Evolutionary conservation across 805 yeast genomes (phyloP), one percentile per base, ranked within the genome.

Genomic region (Komagataella kurtzmanii): DNA sequence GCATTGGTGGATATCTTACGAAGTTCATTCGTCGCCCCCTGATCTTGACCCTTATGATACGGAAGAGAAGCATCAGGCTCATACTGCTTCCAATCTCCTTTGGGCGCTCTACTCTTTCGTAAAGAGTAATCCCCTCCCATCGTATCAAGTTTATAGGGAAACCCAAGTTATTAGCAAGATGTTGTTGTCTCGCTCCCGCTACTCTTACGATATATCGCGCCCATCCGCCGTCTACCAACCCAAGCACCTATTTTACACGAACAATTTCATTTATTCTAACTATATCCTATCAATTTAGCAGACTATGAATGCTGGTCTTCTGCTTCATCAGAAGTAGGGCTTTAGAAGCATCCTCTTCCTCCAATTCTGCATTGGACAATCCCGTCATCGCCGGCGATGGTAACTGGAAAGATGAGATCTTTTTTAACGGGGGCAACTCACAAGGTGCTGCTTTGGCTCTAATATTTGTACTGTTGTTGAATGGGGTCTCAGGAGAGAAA

Each of bases 21-120:
- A 14, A 30, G 40, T 30, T 30, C 40, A 30, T 30, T 30, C 14
- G 40, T 5, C 2, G 10, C 12, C 40, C 40, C 40, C 14, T 30
- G 40, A 10, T 30, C 40, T 14, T 30, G 14, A 30, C 12, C 40
- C 40, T 2, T 30, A 10, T 30, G 40, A 30, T 30, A 30, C 40
- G 40, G 40, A 30, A 30, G 12, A 14, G 40, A 30, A 10, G 40
- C 14, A 14, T 30, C 40, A 30, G 40, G 6, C 10, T 30, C 40
- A 8, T 30, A 30, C 40, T 30, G 40, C 14, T 46, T 46, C 56
- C 56, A 54, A 21, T 50, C 54, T n/a, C 56, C 54, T 30, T 48
- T 50, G 40, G 54, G 56, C 12, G 49, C 54, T 45, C 56, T 52
- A 46, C 56, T 54, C 50, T 54, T 54, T 24, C 56, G 47, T 8